These are phyloP conservation scores for Vicia sativa DNA, from an alignment of 306 rosid species.

Conservation along the genomic window DNA sequence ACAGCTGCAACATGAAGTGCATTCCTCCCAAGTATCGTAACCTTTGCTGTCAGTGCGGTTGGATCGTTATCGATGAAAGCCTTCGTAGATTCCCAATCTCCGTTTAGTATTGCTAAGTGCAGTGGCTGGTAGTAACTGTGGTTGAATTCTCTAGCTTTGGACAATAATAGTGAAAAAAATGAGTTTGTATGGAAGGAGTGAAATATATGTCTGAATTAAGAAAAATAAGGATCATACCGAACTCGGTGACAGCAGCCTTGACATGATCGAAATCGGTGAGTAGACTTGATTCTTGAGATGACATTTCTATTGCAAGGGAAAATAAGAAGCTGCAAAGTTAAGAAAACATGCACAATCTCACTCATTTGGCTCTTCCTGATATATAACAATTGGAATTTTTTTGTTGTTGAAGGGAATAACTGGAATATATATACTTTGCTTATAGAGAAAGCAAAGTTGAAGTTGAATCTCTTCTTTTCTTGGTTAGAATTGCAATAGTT, in stretches of 20 bases:
- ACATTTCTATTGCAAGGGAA: conserved; percentile 5
- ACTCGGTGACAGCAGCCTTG: conserved; percentile 38
- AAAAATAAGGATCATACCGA: conserved; percentile 36
- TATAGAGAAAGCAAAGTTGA: conserved; percentile 39
- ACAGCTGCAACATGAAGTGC: conserved; percentile 52
- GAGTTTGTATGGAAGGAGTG: conserved; percentile 28
- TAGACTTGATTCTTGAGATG: conserved; percentile 16
- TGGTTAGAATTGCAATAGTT: background rate
- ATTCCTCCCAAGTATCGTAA: conserved; percentile 41
- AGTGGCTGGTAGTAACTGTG: conserved; percentile 48
- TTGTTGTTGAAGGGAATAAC: background rate
- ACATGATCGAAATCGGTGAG: conserved; percentile 26
- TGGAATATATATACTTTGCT: conserved; percentile 38
- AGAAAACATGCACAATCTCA: background rate
- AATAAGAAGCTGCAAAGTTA: conserved; percentile 6
- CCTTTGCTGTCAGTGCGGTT: conserved; percentile 43
- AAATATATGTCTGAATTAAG: background rate
- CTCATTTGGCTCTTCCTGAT: background rate
- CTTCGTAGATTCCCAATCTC: conserved; percentile 53
- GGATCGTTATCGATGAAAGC: conserved; percentile 46
- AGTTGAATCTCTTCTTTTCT: conserved; percentile 12
- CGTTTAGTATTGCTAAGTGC: conserved; percentile 49
- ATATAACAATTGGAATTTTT: conserved; percentile 23
- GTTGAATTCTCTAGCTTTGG: conserved; percentile 48
- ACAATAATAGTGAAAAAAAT: conserved; percentile 11